Base-by-base conservation (phyloP, 2,329 filamentous ascomycete species). In the Nigrospora oryzae region DNA sequence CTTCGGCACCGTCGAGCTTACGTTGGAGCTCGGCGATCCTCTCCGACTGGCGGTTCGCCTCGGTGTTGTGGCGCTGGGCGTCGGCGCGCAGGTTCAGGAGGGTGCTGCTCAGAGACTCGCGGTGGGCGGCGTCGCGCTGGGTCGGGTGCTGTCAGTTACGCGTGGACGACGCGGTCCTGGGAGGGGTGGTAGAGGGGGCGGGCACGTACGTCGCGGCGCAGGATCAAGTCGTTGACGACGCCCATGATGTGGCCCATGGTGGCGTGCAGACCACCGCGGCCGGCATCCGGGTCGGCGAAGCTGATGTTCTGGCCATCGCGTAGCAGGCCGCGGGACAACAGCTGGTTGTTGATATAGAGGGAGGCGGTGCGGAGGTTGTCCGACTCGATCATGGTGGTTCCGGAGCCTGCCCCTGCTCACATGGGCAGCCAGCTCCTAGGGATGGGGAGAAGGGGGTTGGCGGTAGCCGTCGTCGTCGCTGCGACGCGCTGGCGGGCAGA, bases 211-310 rank as follows among this genome's bases (percentile, higher is more conserved):
- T 98, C 93, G 71, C 90, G 81, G 53, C 90, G 80, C 48, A 96
- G 64, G 47, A 98, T 88, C 54, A 98, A 67, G 61, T 98, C 93
- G 64, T 98, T 95, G 40, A 98, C 81, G 19, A 98, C 76, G 60
- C 91, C 86, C 68, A 98, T 95, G 55, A 97, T 83, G 53, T 82
- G 80, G 16, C 86, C 84, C 82, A 93, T 91, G 15, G 86, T 86
- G 42, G 76, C 78, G 19, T 63, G 60, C 36, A 73, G 75, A 34
- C 79, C 73, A 15, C 77, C 79, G 15, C 75, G 74, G 51, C 83
- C 78, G 47, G 73, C 75, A 50, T 79, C 79, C 10, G 86, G 84
- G 50, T 80, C 71, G 48, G 86, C 82, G 63, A 98, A 98, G 63
- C 96, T 84, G 64, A 98, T 86, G 36, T 69, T 71, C 56, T 84